Percentiles rank a stretch among this genome's conserved stretches.
phyloP scores from a whole-genome alignment of 371 early-diverging fungal species.

The Dichotomocladium elegans region DNA sequence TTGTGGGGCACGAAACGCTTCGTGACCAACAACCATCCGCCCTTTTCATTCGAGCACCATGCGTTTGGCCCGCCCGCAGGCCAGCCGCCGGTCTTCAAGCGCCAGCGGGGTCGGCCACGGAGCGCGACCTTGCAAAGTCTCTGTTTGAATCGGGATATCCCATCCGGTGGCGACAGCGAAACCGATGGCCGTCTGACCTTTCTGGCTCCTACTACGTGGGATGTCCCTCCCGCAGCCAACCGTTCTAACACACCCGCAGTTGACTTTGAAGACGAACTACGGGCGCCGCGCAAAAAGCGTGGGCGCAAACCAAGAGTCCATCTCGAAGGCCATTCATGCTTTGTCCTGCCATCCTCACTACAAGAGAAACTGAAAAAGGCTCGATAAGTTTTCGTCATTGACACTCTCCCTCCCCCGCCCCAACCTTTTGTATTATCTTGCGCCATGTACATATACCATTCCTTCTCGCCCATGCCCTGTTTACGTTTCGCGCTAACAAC shows the following conservation, averaged over 20 bases:
- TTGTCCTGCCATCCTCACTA: conserved; percentile 18
- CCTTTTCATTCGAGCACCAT: too few species aligned
- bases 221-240: conserved; percentile 21
- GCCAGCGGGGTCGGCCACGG: conserved; percentile 42
- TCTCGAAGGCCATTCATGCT: conserved; percentile 50
- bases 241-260: too few species aligned
- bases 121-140: too few species aligned
- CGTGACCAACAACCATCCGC: too few species aligned
- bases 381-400: too few species aligned
- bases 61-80: too few species aligned
- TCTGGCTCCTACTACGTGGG: conserved; percentile 45
- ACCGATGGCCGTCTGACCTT: conserved; percentile 39
- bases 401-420: not conserved
- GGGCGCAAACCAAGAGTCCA: conserved; percentile 46
- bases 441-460: not conserved
- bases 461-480: too few species aligned
- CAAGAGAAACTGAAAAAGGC: not conserved
- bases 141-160: too few species aligned
- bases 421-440: not conserved
- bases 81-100: conserved; percentile 36
- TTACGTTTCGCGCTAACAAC: too few species aligned
- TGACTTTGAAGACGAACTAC: conserved; percentile 31
- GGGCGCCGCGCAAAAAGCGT: conserved; percentile 41
- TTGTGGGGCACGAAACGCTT: too few species aligned
- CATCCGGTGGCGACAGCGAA: conserved; percentile 21